Base-by-base conservation (phyloP, 768 basidiomycete genomes). In the Clavulina sp. region DNA sequence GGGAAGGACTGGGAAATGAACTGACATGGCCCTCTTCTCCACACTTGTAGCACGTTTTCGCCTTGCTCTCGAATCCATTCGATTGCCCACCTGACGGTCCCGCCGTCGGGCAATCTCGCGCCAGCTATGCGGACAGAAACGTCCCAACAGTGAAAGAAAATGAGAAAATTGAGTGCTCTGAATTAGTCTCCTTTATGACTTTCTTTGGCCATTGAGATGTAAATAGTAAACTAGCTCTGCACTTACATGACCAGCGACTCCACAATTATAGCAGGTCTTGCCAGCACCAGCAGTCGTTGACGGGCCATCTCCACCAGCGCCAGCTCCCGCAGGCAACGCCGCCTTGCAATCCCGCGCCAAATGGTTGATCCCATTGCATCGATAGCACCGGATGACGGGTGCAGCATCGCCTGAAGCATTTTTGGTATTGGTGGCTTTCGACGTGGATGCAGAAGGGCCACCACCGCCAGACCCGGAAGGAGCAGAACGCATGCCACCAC, bases 211-310 rank as follows among this genome's bases (percentile, higher is more conserved):
- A n/a, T n/a, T 13, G 36, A 21, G 13, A 38, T 38, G 36, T 38
- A 38, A 38, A 38, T 38, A 13, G 36, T 21, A 21, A n/a, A n/a
- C n/a, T n/a, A n/a, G n/a, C n/a, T n/a, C n/a, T 30, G 32, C 1
- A 70, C 83, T 65, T 62, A 88, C 85, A 69, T 89, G 85, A 57
- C 86, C 85, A 63, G 84, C 82, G 63, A 80, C 77, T 61, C 84
- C 80, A 60, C 86, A 89, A 61, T 84, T 87, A 68, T 84, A 89
- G 63, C 86, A 89, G 49, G 81, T 84, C 70, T 82, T 88, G 56
- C 62, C 75, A 67, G 76, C 83, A 64, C 71, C 63, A 21, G 68
- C 63, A 24, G 71, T 69, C 21, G 73, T 66, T 23, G 80, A 78
- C 43, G 79, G 74, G n/a, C n/a, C n/a, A n/a, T n/a, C n/a, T n/a